Percentiles rank a stretch among this genome's conserved stretches.
phyloP scores from a whole-genome alignment of 805 yeast species.

The Saccharomycodes ludwigii region DNA sequence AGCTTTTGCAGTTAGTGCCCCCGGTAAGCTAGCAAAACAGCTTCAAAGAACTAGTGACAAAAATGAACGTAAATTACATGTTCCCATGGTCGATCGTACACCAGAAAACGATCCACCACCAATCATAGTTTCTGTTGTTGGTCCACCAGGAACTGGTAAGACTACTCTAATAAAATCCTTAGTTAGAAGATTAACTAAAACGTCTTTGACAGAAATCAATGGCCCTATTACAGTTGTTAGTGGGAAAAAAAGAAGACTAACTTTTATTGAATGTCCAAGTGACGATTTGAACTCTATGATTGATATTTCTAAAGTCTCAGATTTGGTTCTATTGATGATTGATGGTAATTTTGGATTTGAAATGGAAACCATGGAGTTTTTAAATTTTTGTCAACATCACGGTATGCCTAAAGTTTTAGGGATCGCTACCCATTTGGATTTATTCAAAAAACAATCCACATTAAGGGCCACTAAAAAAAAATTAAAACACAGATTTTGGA shows the following conservation, averaged over 20 bases:
- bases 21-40: constrained; percentile 73
- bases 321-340: constrained; percentile 72
- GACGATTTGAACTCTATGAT: constrained; percentile 93
- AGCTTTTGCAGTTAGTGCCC: constrained; percentile 75
- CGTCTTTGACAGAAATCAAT: constrained; percentile 70
- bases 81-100: constrained; percentile 94
- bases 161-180: constrained; percentile 84
- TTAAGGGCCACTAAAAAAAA: constrained; percentile 84
- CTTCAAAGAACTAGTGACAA: constrained; percentile 77
- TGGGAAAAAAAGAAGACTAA: constrained; percentile 84
- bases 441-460: constrained; percentile 81
- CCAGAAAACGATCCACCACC: constrained; percentile 99
- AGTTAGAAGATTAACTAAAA: constrained; percentile 78
- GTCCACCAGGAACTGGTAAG: constrained; percentile 98
- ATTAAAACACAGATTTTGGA: constrained; percentile 92
- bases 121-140: constrained; percentile 89
- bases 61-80: constrained; percentile 76
- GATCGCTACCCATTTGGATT: constrained; percentile 88
- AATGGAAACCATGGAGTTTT: constrained; percentile 99
- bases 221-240: constrained; percentile 97
- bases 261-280: constrained; percentile 77
- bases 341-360: constrained; percentile 98
- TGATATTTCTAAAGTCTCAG: constrained; percentile 92
- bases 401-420: constrained; percentile 98
- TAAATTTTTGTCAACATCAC: constrained; percentile 92